Evolutionary conservation across 2,329 filamentous ascomycete species (phyloP), one percentile per base, ranked within the genome.

Genomic region (Fusarium liriodendri): DNA sequence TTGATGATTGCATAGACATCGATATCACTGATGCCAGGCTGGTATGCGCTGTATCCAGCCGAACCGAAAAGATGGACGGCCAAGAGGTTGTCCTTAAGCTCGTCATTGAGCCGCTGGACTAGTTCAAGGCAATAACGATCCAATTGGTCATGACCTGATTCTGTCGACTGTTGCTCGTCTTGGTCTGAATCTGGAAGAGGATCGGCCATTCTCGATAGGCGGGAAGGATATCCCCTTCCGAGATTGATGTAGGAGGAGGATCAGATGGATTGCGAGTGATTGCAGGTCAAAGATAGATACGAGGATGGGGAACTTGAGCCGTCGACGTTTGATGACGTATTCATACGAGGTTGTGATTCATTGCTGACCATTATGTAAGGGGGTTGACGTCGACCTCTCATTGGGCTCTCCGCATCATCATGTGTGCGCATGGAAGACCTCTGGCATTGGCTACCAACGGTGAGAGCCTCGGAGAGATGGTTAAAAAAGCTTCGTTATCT

Each of bases 31-130:
- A 50, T 37, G 1, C 57, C 58, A 0, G 67, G 57, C 2, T 70
- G 50, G 18, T 66, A 71, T 2, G 67, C 67, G 3, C 35, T 50
- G 22, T 71, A 67, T 16, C 69, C 70, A 0, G 69, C 69, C 6
- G 69, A 70, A n/a, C 69, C 69, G 10, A 71, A 71, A 6, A 71
- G 62, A 29, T 71, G 70, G 4, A 71, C 37, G 0, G 67, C 69
- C 6, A 71, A 4, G 1, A 71, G 38, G 2, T 70, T 29, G 2
- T 71, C n/a, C 22, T 25, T 47, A 0, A 71, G 58, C 5, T 57
- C 29, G 1, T 35, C 29, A 2, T n/a, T 13, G 2, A 71, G 62
- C 10, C 16, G 18, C 16, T 27, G 10, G 25, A 52, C 47, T 13
- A 52, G 25, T 5, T 29, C 29, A 32, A 32, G 29, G 29, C 29